phyloP scores from a whole-genome alignment of 768 basidiomycete species.

The Amanita exitialis region DNA sequence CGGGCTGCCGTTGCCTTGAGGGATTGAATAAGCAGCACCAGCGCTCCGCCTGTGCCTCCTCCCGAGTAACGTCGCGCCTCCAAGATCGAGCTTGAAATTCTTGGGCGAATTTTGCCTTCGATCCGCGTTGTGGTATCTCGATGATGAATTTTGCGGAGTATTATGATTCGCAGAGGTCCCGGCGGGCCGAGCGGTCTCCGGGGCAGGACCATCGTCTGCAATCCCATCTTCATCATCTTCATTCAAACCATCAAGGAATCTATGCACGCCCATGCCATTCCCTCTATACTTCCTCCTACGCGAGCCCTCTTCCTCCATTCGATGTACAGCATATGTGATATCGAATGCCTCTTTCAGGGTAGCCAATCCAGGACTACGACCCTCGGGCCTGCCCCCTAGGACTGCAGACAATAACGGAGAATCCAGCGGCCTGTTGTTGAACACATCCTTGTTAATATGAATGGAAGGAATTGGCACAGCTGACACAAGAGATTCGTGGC shows the following conservation, averaged over 20 bases:
- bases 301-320: slow-evolving; percentile 98
- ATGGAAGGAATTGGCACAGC: slow-evolving; percentile 55
- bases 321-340: slow-evolving; percentile 96
- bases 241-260: slow-evolving; percentile 79
- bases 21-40: slow-evolving; percentile 8
- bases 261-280: slow-evolving; percentile 67
- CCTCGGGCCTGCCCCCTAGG: slow-evolving; percentile 64
- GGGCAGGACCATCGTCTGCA: slow-evolving; percentile 12
- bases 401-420: slow-evolving; percentile 83
- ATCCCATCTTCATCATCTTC: slow-evolving; percentile 77
- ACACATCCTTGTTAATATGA: slow-evolving; percentile 23
- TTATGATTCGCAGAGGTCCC: neutral
- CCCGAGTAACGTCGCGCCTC: slow-evolving; percentile 80
- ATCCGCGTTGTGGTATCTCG: slow-evolving; percentile 5
- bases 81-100: slow-evolving; percentile 77
- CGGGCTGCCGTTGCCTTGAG: neutral
- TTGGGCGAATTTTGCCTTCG: slow-evolving; percentile 1
- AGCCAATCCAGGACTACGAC: slow-evolving; percentile 86
- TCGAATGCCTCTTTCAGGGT: slow-evolving; percentile 98
- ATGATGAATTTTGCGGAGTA: neutral
- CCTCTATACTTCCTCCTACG: slow-evolving; percentile 75
- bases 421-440: slow-evolving; percentile 49
- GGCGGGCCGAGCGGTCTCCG: neutral
- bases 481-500: slow-evolving; percentile 56
- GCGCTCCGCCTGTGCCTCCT: slow-evolving; percentile 40